Conservation (phyloP, 2,329 filamentous ascomycete genomes). For the Cephalotrichum gorgonifer region DNA sequence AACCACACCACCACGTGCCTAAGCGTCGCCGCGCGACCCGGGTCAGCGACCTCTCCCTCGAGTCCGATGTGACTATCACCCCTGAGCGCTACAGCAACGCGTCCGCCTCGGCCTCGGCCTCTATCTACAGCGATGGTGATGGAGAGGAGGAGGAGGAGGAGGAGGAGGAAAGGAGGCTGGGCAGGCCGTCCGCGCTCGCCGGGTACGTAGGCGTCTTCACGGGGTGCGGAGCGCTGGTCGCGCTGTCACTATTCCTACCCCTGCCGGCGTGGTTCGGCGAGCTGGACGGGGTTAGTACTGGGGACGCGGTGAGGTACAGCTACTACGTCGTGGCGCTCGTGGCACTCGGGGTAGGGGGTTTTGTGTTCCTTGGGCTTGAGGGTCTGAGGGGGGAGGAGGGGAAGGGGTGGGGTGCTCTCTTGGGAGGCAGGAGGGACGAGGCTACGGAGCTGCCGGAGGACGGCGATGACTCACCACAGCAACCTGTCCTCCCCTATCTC, state of each 20-base stretch:
- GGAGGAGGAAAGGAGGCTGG: slow-evolving; percentile 16
- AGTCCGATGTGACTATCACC: slow-evolving; percentile 67
- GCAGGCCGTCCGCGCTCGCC: slow-evolving; percentile 56
- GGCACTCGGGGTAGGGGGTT: slow-evolving; percentile 59
- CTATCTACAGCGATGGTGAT: no score
- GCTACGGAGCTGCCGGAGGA: slow-evolving; percentile 10
- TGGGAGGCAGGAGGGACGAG: slow-evolving; percentile 27
- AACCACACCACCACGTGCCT: slow-evolving; percentile 13
- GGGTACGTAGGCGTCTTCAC: slow-evolving; percentile 89
- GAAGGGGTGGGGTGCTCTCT: slow-evolving; percentile 58
- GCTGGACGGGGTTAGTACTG: slow-evolving; percentile 59
- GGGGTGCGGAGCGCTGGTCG: slow-evolving; percentile 80
- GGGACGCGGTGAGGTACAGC: slow-evolving; percentile 66
- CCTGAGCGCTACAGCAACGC: slow-evolving; percentile 43
- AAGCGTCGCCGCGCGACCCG: slow-evolving; percentile 32
- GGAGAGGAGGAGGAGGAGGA: background rate
- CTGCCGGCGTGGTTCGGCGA: slow-evolving; percentile 71
- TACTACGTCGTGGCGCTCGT: slow-evolving; percentile 79
- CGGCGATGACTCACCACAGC: slow-evolving; percentile 4
- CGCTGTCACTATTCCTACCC: slow-evolving; percentile 72
- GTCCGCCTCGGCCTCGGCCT: slow-evolving; percentile 15
- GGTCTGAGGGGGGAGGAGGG: slow-evolving; percentile 60
- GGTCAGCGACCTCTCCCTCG: slow-evolving; percentile 54
- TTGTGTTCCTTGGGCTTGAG: slow-evolving; percentile 70
- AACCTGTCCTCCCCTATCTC: slow-evolving; percentile 41